Conservation (phyloP, 441 rosid species). For the Bocquillonia castaneifolia region DNA sequence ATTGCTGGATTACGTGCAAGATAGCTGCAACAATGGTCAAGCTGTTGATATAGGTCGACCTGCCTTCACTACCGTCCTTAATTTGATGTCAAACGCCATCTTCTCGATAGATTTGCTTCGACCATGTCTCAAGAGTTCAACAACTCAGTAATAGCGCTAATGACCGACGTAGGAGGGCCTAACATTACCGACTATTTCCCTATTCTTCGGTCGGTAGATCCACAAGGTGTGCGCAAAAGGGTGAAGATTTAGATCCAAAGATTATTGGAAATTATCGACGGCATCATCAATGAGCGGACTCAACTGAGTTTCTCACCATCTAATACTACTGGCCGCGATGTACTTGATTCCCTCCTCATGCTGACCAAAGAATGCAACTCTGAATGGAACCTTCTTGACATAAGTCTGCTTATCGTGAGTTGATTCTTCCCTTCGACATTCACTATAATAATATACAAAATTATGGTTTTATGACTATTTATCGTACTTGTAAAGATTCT, state of each 20-base stretch:
- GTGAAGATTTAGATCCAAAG: not conserved
- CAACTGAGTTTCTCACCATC: not conserved
- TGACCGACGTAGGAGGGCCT: not conserved
- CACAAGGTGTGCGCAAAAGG: not conserved
- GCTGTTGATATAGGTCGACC: constrained; percentile 2
- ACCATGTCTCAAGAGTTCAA: not conserved
- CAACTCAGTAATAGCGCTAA: not conserved
- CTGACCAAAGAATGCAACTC: not conserved
- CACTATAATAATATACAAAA: too few species aligned
- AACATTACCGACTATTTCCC: constrained; percentile 13
- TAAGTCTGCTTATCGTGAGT: constrained; percentile 6
- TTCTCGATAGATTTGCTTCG: constrained; percentile 6
- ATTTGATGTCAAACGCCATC: constrained; percentile 1
- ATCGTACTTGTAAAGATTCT: too few species aligned
- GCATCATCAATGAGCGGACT: not conserved
- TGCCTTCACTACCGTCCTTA: constrained; percentile 7
- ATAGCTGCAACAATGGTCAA: not conserved
- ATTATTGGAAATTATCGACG: not conserved
- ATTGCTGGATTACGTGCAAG: not conserved
- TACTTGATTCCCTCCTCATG: not conserved
- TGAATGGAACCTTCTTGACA: not conserved
- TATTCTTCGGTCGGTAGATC: not conserved
- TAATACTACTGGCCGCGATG: not conserved
- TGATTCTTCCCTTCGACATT: too few species aligned
- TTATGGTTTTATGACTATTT: too few species aligned